phyloP scores from a whole-genome alignment of 768 basidiomycete species.

The Phanerochaete carnosa region DNA sequence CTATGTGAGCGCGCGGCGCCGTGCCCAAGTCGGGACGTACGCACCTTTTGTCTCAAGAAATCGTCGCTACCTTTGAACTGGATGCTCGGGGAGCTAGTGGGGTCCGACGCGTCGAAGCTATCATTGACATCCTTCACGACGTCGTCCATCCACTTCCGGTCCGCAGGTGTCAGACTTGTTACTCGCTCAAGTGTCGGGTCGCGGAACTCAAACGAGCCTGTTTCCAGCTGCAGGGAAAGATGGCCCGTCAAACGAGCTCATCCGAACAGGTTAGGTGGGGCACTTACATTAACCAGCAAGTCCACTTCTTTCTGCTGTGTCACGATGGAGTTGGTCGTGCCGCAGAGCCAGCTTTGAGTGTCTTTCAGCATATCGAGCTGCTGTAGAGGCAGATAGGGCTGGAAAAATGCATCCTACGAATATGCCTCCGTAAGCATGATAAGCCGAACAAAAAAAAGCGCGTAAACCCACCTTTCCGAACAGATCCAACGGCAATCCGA shows the following conservation, averaged over 20 bases:
- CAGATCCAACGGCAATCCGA: constrained; percentile 91
- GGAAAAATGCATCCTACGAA: constrained; percentile 88
- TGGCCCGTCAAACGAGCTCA: neutral
- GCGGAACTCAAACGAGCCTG: constrained; percentile 80
- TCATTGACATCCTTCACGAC: constrained; percentile 85
- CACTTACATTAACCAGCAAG: constrained; percentile 77
- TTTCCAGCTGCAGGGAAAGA: constrained; percentile 70
- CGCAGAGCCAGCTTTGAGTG: constrained; percentile 83
- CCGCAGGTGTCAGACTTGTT: constrained; percentile 82
- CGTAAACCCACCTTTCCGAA: constrained; percentile 69
- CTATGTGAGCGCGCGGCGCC: neutral
- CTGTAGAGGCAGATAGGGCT: constrained; percentile 94
- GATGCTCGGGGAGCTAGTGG: constrained; percentile 52
- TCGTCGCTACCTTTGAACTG: constrained; percentile 97
- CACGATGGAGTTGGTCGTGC: constrained; percentile 95
- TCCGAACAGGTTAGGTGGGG: neutral
- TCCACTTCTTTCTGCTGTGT: constrained; percentile 92
- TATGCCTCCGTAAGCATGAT: neutral
- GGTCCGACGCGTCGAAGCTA: constrained; percentile 67
- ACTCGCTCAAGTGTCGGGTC: constrained; percentile 77
- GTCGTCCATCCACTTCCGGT: constrained; percentile 98
- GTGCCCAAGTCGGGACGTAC: constrained; percentile 4
- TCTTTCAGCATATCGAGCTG: constrained; percentile 86
- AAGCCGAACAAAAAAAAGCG: neutral
- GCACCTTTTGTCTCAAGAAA: constrained; percentile 82